Evolutionary conservation across 2,329 filamentous ascomycete genomes (phyloP).

Genomic region (Juglanconis sp.): DNA sequence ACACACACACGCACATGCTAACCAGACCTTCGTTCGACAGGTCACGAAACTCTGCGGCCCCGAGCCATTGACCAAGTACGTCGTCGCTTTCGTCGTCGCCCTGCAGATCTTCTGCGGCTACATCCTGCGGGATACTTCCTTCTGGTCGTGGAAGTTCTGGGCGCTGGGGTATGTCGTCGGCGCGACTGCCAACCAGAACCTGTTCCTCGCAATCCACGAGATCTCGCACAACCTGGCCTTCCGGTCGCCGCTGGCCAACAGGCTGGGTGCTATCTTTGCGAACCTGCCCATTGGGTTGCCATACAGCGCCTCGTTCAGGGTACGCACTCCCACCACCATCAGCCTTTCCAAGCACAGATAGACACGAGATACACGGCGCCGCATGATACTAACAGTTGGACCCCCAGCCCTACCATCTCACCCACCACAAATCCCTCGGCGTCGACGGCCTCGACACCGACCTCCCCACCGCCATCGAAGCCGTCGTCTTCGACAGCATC

Average conservation of each 20-base stretch:
- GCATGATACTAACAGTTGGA: background rate
- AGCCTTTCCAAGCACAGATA: background rate
- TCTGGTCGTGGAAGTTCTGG: constrained; percentile 83
- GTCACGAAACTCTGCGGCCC: constrained; percentile 96
- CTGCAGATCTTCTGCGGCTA: constrained; percentile 78
- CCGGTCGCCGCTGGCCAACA: constrained; percentile 73
- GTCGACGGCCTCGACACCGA: constrained; percentile 96
- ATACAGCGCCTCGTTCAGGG: constrained; percentile 92
- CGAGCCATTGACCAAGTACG: constrained; percentile 92
- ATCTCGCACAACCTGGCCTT: constrained; percentile 98
- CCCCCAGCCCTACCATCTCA: constrained; percentile 84
- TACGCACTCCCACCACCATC: constrained; percentile 38
- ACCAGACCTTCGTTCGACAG: constrained; percentile 41
- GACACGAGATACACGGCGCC: no score
- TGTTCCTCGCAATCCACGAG: constrained; percentile 97
- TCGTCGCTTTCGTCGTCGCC: constrained; percentile 78
- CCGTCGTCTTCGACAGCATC: constrained; percentile 88
- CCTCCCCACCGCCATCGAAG: constrained; percentile 87
- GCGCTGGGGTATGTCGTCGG: constrained; percentile 85
- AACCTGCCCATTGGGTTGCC: constrained; percentile 95
- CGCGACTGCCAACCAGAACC: constrained; percentile 95
- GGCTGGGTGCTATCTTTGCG: constrained; percentile 84
- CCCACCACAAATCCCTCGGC: constrained; percentile 97
- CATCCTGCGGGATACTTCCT: constrained; percentile 69
- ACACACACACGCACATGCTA: background rate